Evolutionary conservation across 75 land plant species (phyloP), one percentile per base, ranked within the genome.

Genomic region (Sequoia sempervirens): DNA sequence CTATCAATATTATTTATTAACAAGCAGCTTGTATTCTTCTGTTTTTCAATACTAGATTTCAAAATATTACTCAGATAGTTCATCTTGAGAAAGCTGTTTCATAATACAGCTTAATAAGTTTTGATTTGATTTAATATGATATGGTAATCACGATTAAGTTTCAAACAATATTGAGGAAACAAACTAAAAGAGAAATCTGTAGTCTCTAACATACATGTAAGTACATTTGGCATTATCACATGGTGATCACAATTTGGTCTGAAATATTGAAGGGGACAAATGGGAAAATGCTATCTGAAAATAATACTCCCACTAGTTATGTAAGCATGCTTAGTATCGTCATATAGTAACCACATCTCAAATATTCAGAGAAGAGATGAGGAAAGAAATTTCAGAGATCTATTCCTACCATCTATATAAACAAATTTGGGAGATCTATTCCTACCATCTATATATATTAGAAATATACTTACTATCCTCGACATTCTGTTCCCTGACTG

Each of bases 21-120:
- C 78, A 75, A 75, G 78, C 43, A 40, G n/a, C 45, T 75, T 75
- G 45, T 38, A 75, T 40, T 75, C 78, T 40, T 75, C 45, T 75
- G 26, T 75, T 75, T 40, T 75, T 75, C 38, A 5, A 75, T 40
- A 23, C 78, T 75, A 75, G 45, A 18, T 75, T 38, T 23, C 20
- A 75, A 75, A 40, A 75, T 75, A 75, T 75, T 38, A 38, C 78
- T 38, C 9, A 38, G 23, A 6, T 40, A 75, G 38, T 40, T 40
- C 9, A 20, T 40, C 41, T 38, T 75, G 78, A 6, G 18, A 75
- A 40, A 40, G 43, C 20, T 18, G 17, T 20, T 75, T 23, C 66
- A 75, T 5, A 18, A 15, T 75, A 18, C 43, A 37, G 20, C 41
- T 73, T 36, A 37, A 37, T 15, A 73, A 34, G 38, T 20, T 38